Evolutionary conservation across 352 stramenopile species (phyloP).

Genomic region (Phytophthora colocasiae): DNA sequence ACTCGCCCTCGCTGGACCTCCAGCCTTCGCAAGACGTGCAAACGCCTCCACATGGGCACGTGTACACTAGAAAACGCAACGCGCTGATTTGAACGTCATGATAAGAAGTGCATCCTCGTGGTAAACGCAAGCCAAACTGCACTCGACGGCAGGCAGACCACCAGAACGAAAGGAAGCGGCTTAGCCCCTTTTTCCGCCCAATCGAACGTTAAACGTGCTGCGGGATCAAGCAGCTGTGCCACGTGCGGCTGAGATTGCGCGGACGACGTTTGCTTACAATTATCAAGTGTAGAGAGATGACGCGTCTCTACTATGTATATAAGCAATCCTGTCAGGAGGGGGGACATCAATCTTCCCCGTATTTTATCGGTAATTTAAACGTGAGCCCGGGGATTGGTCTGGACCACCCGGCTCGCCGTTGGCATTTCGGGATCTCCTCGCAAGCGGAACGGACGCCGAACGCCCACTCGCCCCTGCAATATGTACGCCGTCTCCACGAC

Average conservation of each 20-base stretch:
- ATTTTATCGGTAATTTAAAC: slow-evolving; percentile 43
- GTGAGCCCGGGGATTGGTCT: slow-evolving; percentile 21
- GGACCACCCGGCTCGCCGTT: slow-evolving; percentile 24
- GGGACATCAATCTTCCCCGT: slow-evolving; percentile 22
- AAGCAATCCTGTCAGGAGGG: slow-evolving; percentile 3
- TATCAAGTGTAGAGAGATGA: slow-evolving; percentile 22
- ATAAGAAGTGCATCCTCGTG: slow-evolving; percentile 3
- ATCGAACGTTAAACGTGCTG: slow-evolving; percentile 14
- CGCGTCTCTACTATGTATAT: neutral
- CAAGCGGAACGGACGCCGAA: slow-evolving; percentile 42
- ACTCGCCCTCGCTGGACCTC: slow-evolving; percentile 25
- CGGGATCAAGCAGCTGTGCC: slow-evolving; percentile 1
- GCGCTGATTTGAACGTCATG: neutral
- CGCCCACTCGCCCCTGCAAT: slow-evolving; percentile 15
- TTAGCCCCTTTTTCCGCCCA: slow-evolving; percentile 13
- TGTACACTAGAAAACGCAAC: slow-evolving; percentile 14
- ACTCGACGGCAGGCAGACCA: slow-evolving; percentile 22
- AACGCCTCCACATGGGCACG: slow-evolving; percentile 1
- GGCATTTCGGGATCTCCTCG: slow-evolving; percentile 85
- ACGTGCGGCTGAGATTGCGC: slow-evolving; percentile 42
- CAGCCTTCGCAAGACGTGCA: neutral
- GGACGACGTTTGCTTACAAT: slow-evolving; percentile 5
- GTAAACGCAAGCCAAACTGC: slow-evolving; percentile 17
- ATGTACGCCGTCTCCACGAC: slow-evolving; percentile 74
- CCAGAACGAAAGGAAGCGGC: slow-evolving; percentile 34